These are phyloP conservation scores for Lotmaria passim DNA, from an alignment of 208 protist genomes.

Conservation along the genomic window DNA sequence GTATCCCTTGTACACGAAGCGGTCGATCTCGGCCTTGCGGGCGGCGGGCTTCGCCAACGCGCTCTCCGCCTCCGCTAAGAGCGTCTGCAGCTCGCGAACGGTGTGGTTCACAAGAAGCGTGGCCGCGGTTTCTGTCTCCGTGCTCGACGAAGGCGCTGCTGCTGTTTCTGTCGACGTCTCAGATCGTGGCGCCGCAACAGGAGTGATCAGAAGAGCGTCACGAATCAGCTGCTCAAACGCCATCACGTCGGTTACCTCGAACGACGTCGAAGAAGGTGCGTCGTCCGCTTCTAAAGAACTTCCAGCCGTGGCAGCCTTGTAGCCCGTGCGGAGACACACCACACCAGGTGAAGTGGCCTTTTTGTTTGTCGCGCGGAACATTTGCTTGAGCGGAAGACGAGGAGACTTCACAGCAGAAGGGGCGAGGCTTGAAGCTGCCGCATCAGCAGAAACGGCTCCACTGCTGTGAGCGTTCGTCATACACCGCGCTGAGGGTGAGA, in stretches of 20 bases:
- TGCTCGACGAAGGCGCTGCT: background rate
- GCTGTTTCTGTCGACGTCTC: background rate
- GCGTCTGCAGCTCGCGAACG: constrained; percentile 35
- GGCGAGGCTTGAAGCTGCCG: background rate
- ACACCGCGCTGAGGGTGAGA: background rate
- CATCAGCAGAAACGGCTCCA: background rate
- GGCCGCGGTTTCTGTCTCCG: background rate
- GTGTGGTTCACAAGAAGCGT: constrained; percentile 36
- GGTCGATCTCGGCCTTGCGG: constrained; percentile 46
- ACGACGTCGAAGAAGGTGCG: constrained; percentile 13
- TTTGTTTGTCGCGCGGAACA: constrained; percentile 5
- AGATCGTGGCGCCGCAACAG: background rate
- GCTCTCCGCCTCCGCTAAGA: constrained; percentile 37
- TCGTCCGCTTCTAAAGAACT: background rate
- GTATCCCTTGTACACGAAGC: constrained; percentile 39
- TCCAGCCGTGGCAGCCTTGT: background rate
- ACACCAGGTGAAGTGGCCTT: background rate
- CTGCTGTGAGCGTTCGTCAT: background rate
- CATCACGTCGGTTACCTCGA: constrained; percentile 21
- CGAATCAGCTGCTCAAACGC: constrained; percentile 35
- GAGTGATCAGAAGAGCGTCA: constrained; percentile 22
- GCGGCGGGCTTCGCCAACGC: constrained; percentile 16
- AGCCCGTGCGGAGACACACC: constrained; percentile 21
- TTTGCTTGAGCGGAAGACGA: constrained; percentile 7
- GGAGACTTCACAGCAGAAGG: constrained; percentile 12